phyloP scores from a whole-genome alignment of 2,329 filamentous ascomycete genomes.

The Capronia coronata region DNA sequence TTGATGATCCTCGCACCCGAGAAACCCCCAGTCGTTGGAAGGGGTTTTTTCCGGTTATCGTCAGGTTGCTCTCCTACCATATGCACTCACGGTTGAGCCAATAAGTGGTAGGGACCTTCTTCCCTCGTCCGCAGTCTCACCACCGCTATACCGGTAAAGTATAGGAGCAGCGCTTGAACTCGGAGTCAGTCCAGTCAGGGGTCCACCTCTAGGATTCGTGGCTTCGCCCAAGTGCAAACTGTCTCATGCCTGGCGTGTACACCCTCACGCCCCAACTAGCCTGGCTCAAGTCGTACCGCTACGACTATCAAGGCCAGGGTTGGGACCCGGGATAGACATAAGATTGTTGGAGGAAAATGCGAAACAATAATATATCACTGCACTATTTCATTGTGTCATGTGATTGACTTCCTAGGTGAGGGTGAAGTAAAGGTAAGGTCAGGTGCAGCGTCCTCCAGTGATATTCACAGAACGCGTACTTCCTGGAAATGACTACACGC shows the following conservation, averaged over 20 bases:
- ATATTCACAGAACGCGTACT: too few species aligned
- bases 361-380: background rate
- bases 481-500: too few species aligned
- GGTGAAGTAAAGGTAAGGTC: too few species aligned
- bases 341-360: background rate
- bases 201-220: background rate
- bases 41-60: slow-evolving; percentile 1
- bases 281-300: background rate
- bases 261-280: slow-evolving; percentile 1
- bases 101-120: background rate
- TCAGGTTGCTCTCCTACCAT: background rate
- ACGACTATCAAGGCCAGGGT: background rate
- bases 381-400: background rate
- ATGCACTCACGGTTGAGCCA: background rate
- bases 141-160: background rate
- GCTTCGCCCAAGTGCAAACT: background rate
- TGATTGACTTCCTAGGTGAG: background rate
- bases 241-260: slow-evolving; percentile 2
- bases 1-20: background rate
- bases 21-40: background rate
- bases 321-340: slow-evolving; percentile 1
- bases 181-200: background rate
- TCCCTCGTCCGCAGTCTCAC: background rate
- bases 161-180: background rate
- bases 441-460: too few species aligned